These are phyloP conservation scores for Aspergillus haitiensis DNA, from an alignment of 495 filamentous ascomycete genomes.

Conservation along the genomic window DNA sequence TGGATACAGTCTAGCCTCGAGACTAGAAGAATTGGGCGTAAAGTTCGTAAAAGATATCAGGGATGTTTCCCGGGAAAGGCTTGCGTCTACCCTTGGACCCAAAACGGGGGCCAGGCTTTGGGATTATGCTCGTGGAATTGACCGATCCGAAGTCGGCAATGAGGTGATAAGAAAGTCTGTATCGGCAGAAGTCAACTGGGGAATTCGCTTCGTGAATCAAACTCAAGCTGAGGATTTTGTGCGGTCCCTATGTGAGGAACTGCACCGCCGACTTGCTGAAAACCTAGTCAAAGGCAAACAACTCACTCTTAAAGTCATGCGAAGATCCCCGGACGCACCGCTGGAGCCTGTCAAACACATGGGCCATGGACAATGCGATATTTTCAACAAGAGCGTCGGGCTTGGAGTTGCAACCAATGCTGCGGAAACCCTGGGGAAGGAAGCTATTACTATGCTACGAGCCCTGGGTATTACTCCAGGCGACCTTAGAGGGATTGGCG, in stretches of 20 bases:
- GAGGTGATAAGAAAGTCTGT: constrained; percentile 82
- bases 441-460: constrained; percentile 78
- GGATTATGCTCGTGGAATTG: constrained; percentile 89
- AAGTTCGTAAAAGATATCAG: constrained; percentile 81
- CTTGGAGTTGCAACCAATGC: constrained; percentile 82
- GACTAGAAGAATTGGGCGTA: constrained; percentile 82
- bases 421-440: constrained; percentile 66
- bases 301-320: constrained; percentile 91
- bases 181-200: constrained; percentile 97
- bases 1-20: constrained; percentile 78
- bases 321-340: constrained; percentile 79
- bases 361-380: constrained; percentile 93
- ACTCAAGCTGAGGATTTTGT: constrained; percentile 90
- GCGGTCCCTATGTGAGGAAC: constrained; percentile 74
- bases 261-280: constrained; percentile 75
- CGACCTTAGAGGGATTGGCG: constrained; percentile 83
- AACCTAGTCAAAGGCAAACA: constrained; percentile 84
- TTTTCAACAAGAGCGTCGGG: constrained; percentile 78
- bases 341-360: constrained; percentile 92
- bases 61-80: constrained; percentile 67
- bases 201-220: constrained; percentile 88
- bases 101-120: constrained; percentile 92
- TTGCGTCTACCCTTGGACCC: constrained; percentile 72
- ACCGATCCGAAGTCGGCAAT: constrained; percentile 81
- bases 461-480: constrained; percentile 84